Conservation (phyloP, 805 yeast genomes). For the Tetrapisispora arboricola region DNA sequence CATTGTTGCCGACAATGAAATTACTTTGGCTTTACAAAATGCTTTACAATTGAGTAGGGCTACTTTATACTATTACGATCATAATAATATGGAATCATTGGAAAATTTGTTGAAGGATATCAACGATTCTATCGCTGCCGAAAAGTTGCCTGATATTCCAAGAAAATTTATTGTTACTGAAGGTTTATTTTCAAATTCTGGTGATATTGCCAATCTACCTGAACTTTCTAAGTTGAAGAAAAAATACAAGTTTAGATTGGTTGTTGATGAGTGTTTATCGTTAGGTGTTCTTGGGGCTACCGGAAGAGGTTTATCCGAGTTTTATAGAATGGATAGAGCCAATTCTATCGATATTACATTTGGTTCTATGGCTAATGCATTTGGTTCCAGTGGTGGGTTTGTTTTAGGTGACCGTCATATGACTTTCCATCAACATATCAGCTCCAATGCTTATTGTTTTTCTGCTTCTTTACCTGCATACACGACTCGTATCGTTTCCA, state of each 20-base stretch:
- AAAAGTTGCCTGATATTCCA: slow-evolving; percentile 53
- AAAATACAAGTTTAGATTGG: slow-evolving; percentile 73
- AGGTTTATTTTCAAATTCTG: slow-evolving; percentile 72
- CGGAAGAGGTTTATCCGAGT: slow-evolving; percentile 83
- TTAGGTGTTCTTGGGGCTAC: slow-evolving; percentile 76
- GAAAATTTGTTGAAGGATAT: slow-evolving; percentile 56
- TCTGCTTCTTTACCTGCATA: slow-evolving; percentile 94
- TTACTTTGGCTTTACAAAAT: slow-evolving; percentile 70
- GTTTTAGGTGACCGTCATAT: slow-evolving; percentile 78
- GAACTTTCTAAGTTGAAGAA: slow-evolving; percentile 63
- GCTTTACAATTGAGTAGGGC: slow-evolving; percentile 83
- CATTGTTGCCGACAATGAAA: slow-evolving; percentile 75
- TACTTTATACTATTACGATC: slow-evolving; percentile 61
- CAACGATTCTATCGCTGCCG: slow-evolving; percentile 48
- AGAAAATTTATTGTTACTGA: slow-evolving; percentile 89
- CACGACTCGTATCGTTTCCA: slow-evolving; percentile 57
- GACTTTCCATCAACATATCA: slow-evolving; percentile 86
- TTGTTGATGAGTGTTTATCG: slow-evolving; percentile 80
- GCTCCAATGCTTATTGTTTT: slow-evolving; percentile 82
- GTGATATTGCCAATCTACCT: slow-evolving; percentile 67
- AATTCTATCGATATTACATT: slow-evolving; percentile 70
- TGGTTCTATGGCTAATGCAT: slow-evolving; percentile 73
- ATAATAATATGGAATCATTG: slow-evolving; percentile 78
- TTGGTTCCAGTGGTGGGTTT: slow-evolving; percentile 87
- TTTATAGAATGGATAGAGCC: slow-evolving; percentile 51